These are phyloP conservation scores for Diddensiella transvaalensis DNA, from an alignment of 805 yeast species.

Conservation along the genomic window DNA sequence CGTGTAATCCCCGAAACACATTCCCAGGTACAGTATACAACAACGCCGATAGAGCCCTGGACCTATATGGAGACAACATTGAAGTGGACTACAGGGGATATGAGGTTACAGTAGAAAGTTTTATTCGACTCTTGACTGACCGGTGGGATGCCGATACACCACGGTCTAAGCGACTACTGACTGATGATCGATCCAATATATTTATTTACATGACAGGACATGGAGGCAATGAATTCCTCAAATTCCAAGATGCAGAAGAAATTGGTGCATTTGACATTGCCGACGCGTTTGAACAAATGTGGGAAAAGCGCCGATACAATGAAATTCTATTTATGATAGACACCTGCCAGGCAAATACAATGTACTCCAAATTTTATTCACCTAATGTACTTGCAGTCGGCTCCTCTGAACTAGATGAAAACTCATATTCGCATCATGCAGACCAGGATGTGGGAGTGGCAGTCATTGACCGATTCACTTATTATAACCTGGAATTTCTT, in stretches of 20 bases:
- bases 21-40: slow-evolving; percentile 96
- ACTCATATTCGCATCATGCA: slow-evolving; percentile 92
- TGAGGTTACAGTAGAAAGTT: slow-evolving; percentile 96
- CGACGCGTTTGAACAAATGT: slow-evolving; percentile 96
- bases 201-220: slow-evolving; percentile 97
- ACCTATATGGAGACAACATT: slow-evolving; percentile 87
- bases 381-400: slow-evolving; percentile 94
- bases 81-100: slow-evolving; percentile 98
- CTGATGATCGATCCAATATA: slow-evolving; percentile 92
- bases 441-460: slow-evolving; percentile 97
- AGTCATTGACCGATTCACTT: slow-evolving; percentile 94
- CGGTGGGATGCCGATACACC: slow-evolving; percentile 96
- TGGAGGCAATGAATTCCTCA: slow-evolving; percentile 96
- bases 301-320: slow-evolving; percentile 90
- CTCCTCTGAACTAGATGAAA: slow-evolving; percentile 79
- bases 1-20: slow-evolving; percentile 93
- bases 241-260: slow-evolving; percentile 98
- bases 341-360: slow-evolving; percentile 98
- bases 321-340: slow-evolving; percentile 97
- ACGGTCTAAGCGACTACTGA: slow-evolving; percentile 79
- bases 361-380: slow-evolving; percentile 88
- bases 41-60: slow-evolving; percentile 86
- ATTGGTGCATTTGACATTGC: slow-evolving; percentile 94
- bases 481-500: slow-evolving; percentile 81
- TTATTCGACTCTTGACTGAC: slow-evolving; percentile 87